These are phyloP conservation scores for Poronia punctata DNA, from an alignment of 495 filamentous ascomycete species.

Conservation along the genomic window DNA sequence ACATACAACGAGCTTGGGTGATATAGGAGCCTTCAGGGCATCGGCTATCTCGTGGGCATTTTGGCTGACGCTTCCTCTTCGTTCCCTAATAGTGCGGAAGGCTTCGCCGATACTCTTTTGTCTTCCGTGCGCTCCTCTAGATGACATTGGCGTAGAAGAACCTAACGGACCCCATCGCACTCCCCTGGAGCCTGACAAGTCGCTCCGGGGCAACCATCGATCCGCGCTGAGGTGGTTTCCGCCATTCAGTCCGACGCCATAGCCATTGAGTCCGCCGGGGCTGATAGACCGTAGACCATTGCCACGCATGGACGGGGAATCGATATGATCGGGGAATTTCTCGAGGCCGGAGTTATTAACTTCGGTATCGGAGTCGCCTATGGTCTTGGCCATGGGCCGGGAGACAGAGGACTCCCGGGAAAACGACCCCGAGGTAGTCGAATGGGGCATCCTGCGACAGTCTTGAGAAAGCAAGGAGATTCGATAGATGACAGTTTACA, in stretches of 20 bases:
- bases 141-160: conserved; percentile 24
- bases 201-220: conserved; percentile 48
- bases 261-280: conserved; percentile 29
- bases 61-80: conserved; percentile 76
- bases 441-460: conserved; percentile 31
- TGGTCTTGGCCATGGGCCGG: conserved; percentile 25
- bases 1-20: conserved; percentile 78
- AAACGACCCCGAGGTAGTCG: conserved; percentile 25
- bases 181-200: conserved; percentile 33
- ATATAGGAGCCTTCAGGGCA: conserved; percentile 83
- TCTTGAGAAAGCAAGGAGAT: conserved; percentile 18
- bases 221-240: conserved; percentile 26
- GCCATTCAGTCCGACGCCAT: conserved; percentile 27
- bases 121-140: conserved; percentile 48
- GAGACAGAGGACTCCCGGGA: conserved; percentile 23
- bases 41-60: conserved; percentile 91
- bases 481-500: conserved; percentile 10
- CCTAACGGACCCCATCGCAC: conserved; percentile 40
- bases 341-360: conserved; percentile 37
- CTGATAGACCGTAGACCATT: conserved; percentile 25
- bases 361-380: conserved; percentile 27
- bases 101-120: conserved; percentile 85
- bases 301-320: conserved; percentile 28
- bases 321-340: conserved; percentile 48
- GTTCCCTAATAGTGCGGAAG: conserved; percentile 67